A percentile compares a stretch with the other conserved stretches of the same genome.
Evolutionary conservation across 2,329 filamentous ascomycete genomes (phyloP).

Genomic region (Fusarium oxysporum): DNA sequence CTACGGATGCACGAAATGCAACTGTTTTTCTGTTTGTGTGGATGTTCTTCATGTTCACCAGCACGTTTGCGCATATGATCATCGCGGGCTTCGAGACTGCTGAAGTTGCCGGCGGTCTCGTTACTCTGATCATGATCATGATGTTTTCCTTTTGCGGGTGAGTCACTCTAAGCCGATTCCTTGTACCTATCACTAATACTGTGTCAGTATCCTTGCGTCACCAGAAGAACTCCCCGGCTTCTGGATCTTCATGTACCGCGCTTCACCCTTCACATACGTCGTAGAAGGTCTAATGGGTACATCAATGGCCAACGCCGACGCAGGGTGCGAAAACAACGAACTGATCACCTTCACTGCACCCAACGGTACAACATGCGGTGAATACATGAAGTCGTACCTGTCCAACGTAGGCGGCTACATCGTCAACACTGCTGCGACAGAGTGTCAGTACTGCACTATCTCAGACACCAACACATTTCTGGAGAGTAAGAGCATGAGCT

Average conservation of each 20-base stretch:
- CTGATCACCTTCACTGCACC: slow-evolving; percentile 71
- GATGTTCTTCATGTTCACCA: slow-evolving; percentile 73
- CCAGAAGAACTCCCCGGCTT: slow-evolving; percentile 74
- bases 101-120: slow-evolving; percentile 73
- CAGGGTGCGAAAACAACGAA: slow-evolving; percentile 74
- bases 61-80: slow-evolving; percentile 73
- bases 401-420: slow-evolving; percentile 60
- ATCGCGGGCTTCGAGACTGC: slow-evolving; percentile 72
- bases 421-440: slow-evolving; percentile 19
- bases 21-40: slow-evolving; percentile 73
- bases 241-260: slow-evolving; percentile 82
- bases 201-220: slow-evolving; percentile 67
- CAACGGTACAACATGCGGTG: slow-evolving; percentile 61
- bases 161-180: slow-evolving; percentile 46
- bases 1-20: slow-evolving; percentile 61
- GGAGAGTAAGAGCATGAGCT: slow-evolving; percentile 56
- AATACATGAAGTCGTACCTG: slow-evolving; percentile 66
- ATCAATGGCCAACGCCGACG: slow-evolving; percentile 69
- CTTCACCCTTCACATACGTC: slow-evolving; percentile 81
- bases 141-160: slow-evolving; percentile 74
- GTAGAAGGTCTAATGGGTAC: slow-evolving; percentile 73
- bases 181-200: rapidly evolving
- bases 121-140: slow-evolving; percentile 73
- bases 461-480: slow-evolving; percentile 55
- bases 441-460: slow-evolving; percentile 60